These are phyloP conservation scores for Schizosaccharomyces versatilis DNA, from an alignment of 1,139 yeast species.

Conservation along the genomic window DNA sequence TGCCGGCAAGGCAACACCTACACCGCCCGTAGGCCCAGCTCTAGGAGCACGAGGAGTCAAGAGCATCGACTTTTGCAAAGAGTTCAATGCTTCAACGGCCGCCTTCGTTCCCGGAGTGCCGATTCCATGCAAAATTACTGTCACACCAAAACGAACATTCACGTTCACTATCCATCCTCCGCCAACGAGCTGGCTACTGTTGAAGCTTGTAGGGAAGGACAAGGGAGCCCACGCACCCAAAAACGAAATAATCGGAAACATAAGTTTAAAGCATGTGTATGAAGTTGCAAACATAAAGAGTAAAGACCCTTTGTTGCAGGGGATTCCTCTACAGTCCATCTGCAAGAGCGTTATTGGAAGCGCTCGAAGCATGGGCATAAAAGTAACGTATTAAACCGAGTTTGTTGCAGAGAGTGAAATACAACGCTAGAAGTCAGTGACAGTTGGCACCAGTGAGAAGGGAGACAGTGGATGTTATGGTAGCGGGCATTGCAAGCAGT, in stretches of 20 bases:
- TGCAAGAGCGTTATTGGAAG: constrained; percentile 70
- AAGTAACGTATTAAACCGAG: constrained; percentile 37
- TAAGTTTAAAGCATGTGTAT: constrained; percentile 72
- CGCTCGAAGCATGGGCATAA: constrained; percentile 70
- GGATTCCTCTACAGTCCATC: constrained; percentile 48
- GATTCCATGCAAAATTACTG: constrained; percentile 62
- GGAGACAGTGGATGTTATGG: too few relatives aligned
- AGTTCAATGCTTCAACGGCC: constrained; percentile 91
- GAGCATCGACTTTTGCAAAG: constrained; percentile 95
- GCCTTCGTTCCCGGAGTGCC: constrained; percentile 69
- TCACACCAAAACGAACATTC: constrained; percentile 82
- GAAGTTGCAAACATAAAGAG: constrained; percentile 89
- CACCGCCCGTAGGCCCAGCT: constrained; percentile 99
- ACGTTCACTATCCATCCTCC: constrained; percentile 76
- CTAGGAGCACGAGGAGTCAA: constrained; percentile 95
- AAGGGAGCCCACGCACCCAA: constrained; percentile 43
- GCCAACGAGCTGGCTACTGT: constrained; percentile 66
- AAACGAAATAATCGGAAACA: constrained; percentile 37
- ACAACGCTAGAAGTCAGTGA: too few relatives aligned
- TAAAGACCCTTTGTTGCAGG: constrained; percentile 55
- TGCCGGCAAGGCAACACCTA: constrained; percentile 98
- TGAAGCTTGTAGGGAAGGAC: constrained; percentile 62
- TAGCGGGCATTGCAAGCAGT: too few relatives aligned
- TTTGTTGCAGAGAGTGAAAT: neutral
- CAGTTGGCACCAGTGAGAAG: too few relatives aligned